Base-by-base conservation (phyloP, 495 filamentous ascomycete species). In the Hypoxylon subgilvum region DNA sequence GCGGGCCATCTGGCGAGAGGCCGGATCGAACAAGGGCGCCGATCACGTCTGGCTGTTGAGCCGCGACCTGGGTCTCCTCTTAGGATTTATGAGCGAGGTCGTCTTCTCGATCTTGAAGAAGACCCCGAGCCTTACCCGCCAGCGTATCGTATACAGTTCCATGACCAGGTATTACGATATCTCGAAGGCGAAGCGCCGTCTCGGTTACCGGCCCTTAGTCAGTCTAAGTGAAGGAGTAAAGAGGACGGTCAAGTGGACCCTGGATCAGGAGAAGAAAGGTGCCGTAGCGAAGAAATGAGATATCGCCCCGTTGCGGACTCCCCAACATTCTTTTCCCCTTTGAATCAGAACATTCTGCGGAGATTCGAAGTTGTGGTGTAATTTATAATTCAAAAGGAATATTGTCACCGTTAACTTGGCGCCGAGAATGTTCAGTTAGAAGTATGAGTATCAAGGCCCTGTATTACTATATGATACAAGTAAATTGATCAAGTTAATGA, bases 131-230 rank as follows among this genome's bases (percentile, higher is more conserved):
- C 76, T 97, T 67, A 94, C 84, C 39, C 79, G 86, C 63, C 81
- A 87, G 68, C 81, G 84, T 41, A 90, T 94, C 47, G 81, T 86
- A 30, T 93, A 87, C 66, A 83, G 77, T 61, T 88, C 85, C 72
- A 94, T 92, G 87, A 89, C 88, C 35, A 83, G 91, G 17, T 96
- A 92, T 75, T 94, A 89, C 66, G 85, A 86, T 54, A 88, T 90
- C 46, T 76, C 84, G n/a, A 96, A 96, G 82, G 92, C 92, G 42
- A 90, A 86, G 78, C 76, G 69, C 63, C 72, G 89, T 63, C 75
- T 96, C 44, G 88, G 89, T 18, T 96, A 96, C 71, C 49, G 69
- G 61, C 89, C 92, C 2, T 69, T 93, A 21, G 82, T 91, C n/a
- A 75, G 76, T 16, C 72, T 96, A 55, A 79, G 89, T 36, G 89